Base-by-base conservation (phyloP, 306 rosid species). In the Hippophae rhamnoides region DNA sequence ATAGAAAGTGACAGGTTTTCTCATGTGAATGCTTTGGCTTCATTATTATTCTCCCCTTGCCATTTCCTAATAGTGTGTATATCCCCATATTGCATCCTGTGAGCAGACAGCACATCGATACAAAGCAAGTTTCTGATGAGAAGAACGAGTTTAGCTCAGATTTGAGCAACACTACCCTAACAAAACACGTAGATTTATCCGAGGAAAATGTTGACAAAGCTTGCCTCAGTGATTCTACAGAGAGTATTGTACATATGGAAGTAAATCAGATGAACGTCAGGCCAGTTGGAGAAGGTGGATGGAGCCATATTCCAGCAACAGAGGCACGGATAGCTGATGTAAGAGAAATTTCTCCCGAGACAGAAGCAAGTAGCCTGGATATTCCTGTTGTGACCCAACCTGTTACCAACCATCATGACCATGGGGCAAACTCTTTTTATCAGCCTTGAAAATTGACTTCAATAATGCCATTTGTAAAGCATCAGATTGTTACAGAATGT, bases 201-300 rank as follows among this genome's bases (percentile, higher is more conserved):
- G 84, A 84, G 7, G 95, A 79, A 67, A 89, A 93, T 68, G 97
- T 93, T 64, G 99, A 93, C 66, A 93, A 93, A 77, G 99, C 99
- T 54, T 93, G 99, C 78, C 81, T 93, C 51, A 88, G 94, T 67
- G 82, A 69, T 70, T 86, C 95, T 23, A 81, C 86, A 79, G 99
- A 86, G 86, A 83, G 69, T 56, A 89, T 86, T 47, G 95, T 89
- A 10, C 95, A 75, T 76, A 73, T 85, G 89, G 76, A 89, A 7
- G 81, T 81, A 5, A 78, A 83, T 70, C 90, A 81, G 68, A 79
- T 65, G 8, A 83, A 70, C 76, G 78, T 74, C 63, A 90, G 43
- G 64, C 82, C 88, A 10, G 81, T 77, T 47, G 86, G 80, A 43
- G 97, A 80, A 61, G 76, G 72, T 7, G 95, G 84, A 70, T 93